Percentiles rank a stretch among this genome's conserved stretches.
Evolutionary conservation across 139 green algal genomes (phyloP).

Genomic region (Pleodorina starrii): DNA sequence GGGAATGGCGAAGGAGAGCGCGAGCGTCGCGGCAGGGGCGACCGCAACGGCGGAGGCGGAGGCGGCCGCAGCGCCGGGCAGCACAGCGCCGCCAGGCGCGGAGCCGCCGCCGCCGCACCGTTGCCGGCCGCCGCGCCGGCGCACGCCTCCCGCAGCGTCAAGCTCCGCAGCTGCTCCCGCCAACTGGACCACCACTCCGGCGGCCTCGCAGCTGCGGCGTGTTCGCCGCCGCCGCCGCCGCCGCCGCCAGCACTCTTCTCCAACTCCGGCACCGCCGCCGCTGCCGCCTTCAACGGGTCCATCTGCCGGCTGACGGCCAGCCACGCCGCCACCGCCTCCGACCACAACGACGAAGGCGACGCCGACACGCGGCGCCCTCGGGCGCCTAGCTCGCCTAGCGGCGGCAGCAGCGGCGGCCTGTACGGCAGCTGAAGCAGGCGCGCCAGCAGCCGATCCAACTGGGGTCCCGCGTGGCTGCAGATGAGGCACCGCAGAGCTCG

Average conservation of each 20-base stretch:
- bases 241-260: too few relatives aligned
- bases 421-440: not conserved
- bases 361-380: not conserved
- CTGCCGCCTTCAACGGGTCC: not conserved
- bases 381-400: not conserved
- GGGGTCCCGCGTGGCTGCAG: not conserved
- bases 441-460: not conserved
- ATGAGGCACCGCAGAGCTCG: not conserved
- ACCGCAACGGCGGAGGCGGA: not conserved
- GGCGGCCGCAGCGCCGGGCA: not conserved
- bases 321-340: not conserved
- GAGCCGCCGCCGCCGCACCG: not conserved
- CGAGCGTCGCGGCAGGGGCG: not conserved
- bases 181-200: not conserved
- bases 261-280: not conserved
- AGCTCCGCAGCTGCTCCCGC: not conserved
- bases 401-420: too few relatives aligned
- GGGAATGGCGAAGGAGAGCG: too few relatives aligned
- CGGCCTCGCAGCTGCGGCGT: not conserved
- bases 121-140: not conserved
- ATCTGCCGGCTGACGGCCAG: not conserved
- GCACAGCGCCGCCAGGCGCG: slow-evolving; percentile 11
- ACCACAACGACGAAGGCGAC: not conserved
- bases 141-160: not conserved
- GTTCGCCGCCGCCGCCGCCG: not conserved